phyloP scores from a whole-genome alignment of 768 basidiomycete genomes.

The Tubosaeta sp. region DNA sequence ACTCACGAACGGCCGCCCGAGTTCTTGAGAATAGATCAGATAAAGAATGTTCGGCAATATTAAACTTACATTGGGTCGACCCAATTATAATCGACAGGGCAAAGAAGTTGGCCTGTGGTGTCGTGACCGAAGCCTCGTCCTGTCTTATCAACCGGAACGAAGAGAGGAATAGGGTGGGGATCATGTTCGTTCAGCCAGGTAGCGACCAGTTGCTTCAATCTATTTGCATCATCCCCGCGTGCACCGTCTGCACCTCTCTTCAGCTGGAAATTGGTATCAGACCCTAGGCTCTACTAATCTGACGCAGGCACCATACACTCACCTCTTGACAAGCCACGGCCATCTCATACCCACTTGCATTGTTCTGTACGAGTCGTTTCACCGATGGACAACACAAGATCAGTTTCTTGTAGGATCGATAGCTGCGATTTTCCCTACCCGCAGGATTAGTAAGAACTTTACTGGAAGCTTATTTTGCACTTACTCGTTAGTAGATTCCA shows the following conservation, averaged over 20 bases:
- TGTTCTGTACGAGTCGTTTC: not conserved
- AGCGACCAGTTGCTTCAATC: not conserved
- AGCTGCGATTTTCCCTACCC: constrained; percentile 4
- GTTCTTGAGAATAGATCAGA: not conserved
- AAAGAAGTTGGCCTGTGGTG: constrained; percentile 6
- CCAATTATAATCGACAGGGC: constrained; percentile 16
- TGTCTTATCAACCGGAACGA: not conserved
- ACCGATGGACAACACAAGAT: constrained; percentile 4
- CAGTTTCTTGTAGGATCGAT: constrained; percentile 7
- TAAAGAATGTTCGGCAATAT: not conserved
- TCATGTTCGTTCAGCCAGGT: constrained; percentile 7
- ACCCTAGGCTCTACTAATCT: too few relatives aligned
- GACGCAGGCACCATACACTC: too few relatives aligned
- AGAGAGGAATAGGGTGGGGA: not conserved
- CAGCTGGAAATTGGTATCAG: too few relatives aligned
- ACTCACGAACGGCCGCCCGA: not conserved
- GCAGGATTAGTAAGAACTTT: too few relatives aligned
- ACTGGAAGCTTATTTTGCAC: too few relatives aligned
- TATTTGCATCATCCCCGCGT: constrained; percentile 7
- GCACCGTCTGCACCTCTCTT: constrained; percentile 12
- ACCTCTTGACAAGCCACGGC: constrained; percentile 11
- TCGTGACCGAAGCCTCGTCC: constrained; percentile 7
- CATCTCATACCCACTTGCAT: too few relatives aligned
- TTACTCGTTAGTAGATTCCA: not conserved
- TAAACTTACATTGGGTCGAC: not conserved